Base-by-base conservation (phyloP, 1,284 basidiomycete species). In the Meira miltonrushii region DNA sequence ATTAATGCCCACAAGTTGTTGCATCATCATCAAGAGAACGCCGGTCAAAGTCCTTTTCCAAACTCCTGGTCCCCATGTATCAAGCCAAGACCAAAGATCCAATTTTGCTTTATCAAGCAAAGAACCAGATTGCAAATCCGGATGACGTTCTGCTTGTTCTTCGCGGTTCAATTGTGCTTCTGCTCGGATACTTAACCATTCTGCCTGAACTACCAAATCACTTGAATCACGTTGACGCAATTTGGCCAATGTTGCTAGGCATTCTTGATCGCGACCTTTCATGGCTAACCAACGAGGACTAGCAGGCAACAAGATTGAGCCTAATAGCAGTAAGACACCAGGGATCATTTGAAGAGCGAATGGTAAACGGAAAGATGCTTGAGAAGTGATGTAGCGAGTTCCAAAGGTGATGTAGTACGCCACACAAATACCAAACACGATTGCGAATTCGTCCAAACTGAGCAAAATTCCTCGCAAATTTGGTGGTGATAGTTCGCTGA, bases 361-460 rank as follows among this genome's bases (percentile, higher is more conserved):
- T 2, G 68, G 68, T 4, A 68, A 39, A 37, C 67, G 51, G 55
- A 71, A 68, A 15, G 55, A 54, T 38, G 54, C 39, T 5, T 59
- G 55, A 33, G 44, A 37, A 66, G 86, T 54, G 4, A 66, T 68
- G 21, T 51, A 58, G 2, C 68, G 59, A 0, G 68, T 67, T 7
- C 43, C 54, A 71, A 87, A 89, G 0, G 51, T 52, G 37, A 67
- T 54, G 12, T 48, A 69, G 39, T 58, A 67, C 17, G 67, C 65
- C 23, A 67, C 52, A 28, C 62, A 61, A 54, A 70, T 68, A 1
- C 88, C 88, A 0, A 87, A 76, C 12, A 89, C 88, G 57, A 90
- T 89, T 21, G 86, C 84, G 51, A 89, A 82, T 64, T 90, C 88
- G 70, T 90, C 88, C 23, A 38, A 23, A 28, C 33, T 43, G 21